Evolutionary conservation across 2,329 filamentous ascomycete genomes (phyloP).

Genomic region (Aureobasidium melanogenum): DNA sequence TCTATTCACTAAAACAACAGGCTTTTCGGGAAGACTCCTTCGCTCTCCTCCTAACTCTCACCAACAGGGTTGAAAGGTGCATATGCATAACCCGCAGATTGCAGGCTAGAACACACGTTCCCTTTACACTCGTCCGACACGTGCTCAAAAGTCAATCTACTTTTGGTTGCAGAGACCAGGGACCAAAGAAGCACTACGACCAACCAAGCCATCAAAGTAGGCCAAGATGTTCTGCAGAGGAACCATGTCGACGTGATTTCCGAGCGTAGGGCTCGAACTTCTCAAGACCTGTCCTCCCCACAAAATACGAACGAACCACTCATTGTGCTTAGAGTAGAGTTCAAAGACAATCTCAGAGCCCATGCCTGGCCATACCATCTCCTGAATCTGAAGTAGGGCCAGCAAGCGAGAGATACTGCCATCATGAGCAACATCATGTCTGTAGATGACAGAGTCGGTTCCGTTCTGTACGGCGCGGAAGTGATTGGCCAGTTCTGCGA

Average conservation of each 20-base stretch:
- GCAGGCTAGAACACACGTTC: slow-evolving; percentile 24
- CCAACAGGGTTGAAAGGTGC: slow-evolving; percentile 29
- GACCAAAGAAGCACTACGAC: slow-evolving; percentile 38
- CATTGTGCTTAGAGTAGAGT: slow-evolving; percentile 44
- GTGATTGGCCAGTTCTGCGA: slow-evolving; percentile 61
- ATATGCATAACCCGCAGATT: slow-evolving; percentile 30
- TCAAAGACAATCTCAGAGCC: slow-evolving; percentile 72
- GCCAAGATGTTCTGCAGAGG: slow-evolving; percentile 53
- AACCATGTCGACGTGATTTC: slow-evolving; percentile 57
- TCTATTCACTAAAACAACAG: background rate
- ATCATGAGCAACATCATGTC: slow-evolving; percentile 75
- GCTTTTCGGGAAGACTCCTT: background rate
- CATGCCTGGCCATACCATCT: slow-evolving; percentile 82
- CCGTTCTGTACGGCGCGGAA: slow-evolving; percentile 37
- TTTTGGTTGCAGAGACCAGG: slow-evolving; percentile 25
- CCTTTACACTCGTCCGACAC: too few relatives aligned
- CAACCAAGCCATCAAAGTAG: slow-evolving; percentile 66
- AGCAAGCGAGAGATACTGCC: slow-evolving; percentile 61
- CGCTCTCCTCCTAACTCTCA: slow-evolving; percentile 29
- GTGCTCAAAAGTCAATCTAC: background rate
- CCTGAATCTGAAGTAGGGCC: slow-evolving; percentile 60
- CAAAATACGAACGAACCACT: slow-evolving; percentile 54
- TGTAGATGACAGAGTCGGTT: slow-evolving; percentile 41
- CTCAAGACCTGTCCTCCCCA: slow-evolving; percentile 59
- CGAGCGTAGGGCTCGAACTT: slow-evolving; percentile 62